Evolutionary conservation across 306 rosid genomes (phyloP), one percentile per base, ranked within the genome.

Genomic region (Datisca glomerata): DNA sequence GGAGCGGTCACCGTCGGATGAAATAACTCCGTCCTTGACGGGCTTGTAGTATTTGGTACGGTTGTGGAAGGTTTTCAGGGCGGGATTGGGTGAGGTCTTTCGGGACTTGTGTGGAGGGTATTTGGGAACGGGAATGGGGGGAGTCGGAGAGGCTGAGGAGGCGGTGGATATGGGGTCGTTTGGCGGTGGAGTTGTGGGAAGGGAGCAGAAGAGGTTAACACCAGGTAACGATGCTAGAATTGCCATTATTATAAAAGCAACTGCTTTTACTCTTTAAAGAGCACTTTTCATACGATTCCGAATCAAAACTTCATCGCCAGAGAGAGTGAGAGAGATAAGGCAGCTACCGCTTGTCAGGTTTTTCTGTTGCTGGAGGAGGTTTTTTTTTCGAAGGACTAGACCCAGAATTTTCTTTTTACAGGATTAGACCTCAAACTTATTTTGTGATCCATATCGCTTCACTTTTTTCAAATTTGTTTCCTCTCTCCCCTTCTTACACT

Each of bases 11-110:
- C 73, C 86, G 28, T 68, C 80, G 13, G 86, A 48, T 3, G 82
- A 12, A 41, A 77, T 43, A 47, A 75, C 71, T 3, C 72, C 85
- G 18, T 44, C 68, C 3, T 21, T 47, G n/a, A 84, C 63, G 3
- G 93, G 93, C 47, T 73, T 80, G 86, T 60, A 65, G 75, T 89
- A 89, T 12, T 70, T 77, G 59, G 95, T 49, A 41, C 79, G 63
- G 53, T 58, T 73, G 61, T 89, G 95, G 70, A 22, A 10, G 29
- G 70, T 27, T 19, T 80, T 83, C 37, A 89, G 79, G 24, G 63
- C 93, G 0, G 92, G 87, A 36, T 66, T 73, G 2, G 63, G 49
- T 10, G 66, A 24, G 31, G 42, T 19, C 9, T 55, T 45, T 24
- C 18, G 60, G 45, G 80, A 54, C 27, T 68, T 67, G 23, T 73